phyloP scores from a whole-genome alignment of 139 green algal genomes.

The Coccomyxa sp. region DNA sequence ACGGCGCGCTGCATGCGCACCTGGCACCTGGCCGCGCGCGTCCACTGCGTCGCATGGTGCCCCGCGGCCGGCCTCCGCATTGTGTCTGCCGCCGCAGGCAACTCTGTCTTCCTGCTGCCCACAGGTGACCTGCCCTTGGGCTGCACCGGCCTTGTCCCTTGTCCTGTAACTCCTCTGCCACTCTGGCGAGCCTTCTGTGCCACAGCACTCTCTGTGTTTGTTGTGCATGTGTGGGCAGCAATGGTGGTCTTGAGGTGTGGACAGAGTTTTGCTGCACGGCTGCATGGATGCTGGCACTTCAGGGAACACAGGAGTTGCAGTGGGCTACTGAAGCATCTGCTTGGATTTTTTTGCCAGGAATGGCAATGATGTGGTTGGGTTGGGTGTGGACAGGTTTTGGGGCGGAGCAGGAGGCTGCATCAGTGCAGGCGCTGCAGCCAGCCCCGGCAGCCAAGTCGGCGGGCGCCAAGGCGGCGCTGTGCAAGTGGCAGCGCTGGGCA shows the following conservation, averaged over 20 bases:
- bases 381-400: constrained; percentile 26
- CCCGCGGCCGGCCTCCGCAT: constrained; percentile 43
- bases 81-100: constrained; percentile 44
- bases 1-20: constrained; percentile 39
- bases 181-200: background rate
- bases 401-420: constrained; percentile 8
- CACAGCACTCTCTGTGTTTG: background rate
- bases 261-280: background rate
- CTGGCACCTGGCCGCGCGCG: constrained; percentile 48
- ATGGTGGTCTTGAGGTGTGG: background rate
- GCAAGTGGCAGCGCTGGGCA: constrained; percentile 8
- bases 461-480: background rate
- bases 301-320: too few species aligned
- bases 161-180: background rate
- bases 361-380: background rate
- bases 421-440: background rate
- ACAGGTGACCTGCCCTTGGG: constrained; percentile 5
- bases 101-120: constrained; percentile 55
- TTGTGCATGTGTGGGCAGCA: background rate
- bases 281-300: too few species aligned
- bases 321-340: background rate
- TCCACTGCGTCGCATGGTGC: constrained; percentile 71
- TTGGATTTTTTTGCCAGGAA: background rate
- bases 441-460: background rate
- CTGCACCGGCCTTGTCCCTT: background rate